Base-by-base conservation (phyloP, 805 yeast species). In the Wickerhamiella vanderwaltii region DNA sequence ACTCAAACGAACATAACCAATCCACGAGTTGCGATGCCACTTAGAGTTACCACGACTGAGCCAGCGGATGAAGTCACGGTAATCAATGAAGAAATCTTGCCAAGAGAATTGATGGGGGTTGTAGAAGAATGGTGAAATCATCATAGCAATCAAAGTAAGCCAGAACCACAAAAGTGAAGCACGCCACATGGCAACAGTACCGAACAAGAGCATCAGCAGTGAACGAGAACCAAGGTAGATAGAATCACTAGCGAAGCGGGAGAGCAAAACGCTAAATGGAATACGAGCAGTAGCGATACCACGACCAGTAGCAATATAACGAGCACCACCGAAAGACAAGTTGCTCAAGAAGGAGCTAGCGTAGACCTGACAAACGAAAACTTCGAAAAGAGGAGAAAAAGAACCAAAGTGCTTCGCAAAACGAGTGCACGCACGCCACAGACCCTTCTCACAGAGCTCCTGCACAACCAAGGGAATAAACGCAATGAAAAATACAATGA, bases 61-160 rank as follows among this genome's bases (percentile, higher is more conserved):
- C 96, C 96, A 87, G 45, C 79, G 68, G 57, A 87, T 79, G 65
- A 74, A 91, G 59, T 85, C 94, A 63, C 95, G 76, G 73, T 91
- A 91, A 63, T 91, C 98, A 60, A 88, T 76, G 66, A 88, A 85
- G 75, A 81, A 88, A 65, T 87, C 96, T 60, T 79, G 82, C 87
- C 93, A 80, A 39, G 95, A 77, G 63, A 87, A 91, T 69, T 91
- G 97, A 66, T 88, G 96, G 36, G 98, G 98, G 66, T 91, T 91
- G 75, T 85, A 91, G 47, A 91, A 58, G 62, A 88, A 86, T 56
- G 98, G 98, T 37, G 97, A 79, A 53, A 85, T 75, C 66, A 85
- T 72, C 66, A 91, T 71, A 3, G 97, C 83, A 36, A 86, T 70
- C 53, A 86, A 68, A 15, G 94, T 80, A 46, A 91, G 79, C 96